phyloP scores from a whole-genome alignment of 78 protist species.

The Blattamonas nauphoetae region DNA sequence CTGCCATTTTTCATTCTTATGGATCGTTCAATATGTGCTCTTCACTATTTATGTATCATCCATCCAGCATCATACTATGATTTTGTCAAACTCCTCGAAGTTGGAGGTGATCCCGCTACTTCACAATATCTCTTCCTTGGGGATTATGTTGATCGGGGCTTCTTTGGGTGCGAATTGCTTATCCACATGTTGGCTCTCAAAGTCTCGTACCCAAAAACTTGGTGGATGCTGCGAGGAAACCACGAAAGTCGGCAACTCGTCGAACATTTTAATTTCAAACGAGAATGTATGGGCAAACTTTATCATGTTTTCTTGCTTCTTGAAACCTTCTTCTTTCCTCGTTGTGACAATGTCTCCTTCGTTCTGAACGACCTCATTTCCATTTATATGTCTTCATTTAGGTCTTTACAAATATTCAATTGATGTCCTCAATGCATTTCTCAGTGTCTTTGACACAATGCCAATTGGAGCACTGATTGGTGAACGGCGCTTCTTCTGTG shows the following conservation, averaged over 20 bases:
- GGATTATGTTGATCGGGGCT: slow-evolving; percentile 92
- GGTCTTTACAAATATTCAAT: slow-evolving; percentile 66
- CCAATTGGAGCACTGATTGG: slow-evolving; percentile 87
- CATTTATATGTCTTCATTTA: background rate
- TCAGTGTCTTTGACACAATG: slow-evolving; percentile 71
- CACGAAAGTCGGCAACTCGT: slow-evolving; percentile 93
- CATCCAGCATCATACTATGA: slow-evolving; percentile 52
- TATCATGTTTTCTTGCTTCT: background rate
- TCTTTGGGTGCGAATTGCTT: slow-evolving; percentile 31
- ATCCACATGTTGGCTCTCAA: slow-evolving; percentile 72
- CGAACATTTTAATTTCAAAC: slow-evolving; percentile 84
- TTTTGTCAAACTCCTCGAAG: slow-evolving; percentile 53
- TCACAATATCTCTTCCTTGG: slow-evolving; percentile 81
- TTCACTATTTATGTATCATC: background rate
- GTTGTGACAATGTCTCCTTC: too few species aligned
- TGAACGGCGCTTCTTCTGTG: slow-evolving; percentile 70
- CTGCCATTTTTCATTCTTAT: background rate
- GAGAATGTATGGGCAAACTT: slow-evolving; percentile 59
- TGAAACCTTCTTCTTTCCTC: background rate
- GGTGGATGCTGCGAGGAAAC: slow-evolving; percentile 84
- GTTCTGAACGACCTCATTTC: slow-evolving; percentile 10
- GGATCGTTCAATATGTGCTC: background rate
- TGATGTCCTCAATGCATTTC: slow-evolving; percentile 69
- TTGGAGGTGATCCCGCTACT: slow-evolving; percentile 71
- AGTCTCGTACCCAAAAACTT: slow-evolving; percentile 62